A percentile compares a stretch with the other conserved stretches of the same genome.
Conservation (phyloP, 2,329 filamentous ascomycete genomes). For the Fusarium begoniae region DNA sequence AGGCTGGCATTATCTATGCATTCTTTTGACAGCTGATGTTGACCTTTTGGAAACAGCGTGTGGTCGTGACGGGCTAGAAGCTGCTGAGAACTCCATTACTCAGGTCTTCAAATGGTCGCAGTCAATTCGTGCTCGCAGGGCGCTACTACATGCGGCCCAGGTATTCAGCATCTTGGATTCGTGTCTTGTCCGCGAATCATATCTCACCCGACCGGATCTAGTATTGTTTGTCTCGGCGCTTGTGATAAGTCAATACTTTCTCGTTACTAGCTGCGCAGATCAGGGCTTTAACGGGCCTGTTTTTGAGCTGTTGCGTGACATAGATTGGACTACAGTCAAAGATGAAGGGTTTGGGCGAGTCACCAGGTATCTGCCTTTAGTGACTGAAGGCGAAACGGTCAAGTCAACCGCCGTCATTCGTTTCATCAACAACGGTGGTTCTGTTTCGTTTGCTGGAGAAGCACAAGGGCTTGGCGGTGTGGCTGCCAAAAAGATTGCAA, state of each 20-base stretch:
- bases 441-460: slow-evolving; percentile 3
- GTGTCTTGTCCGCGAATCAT: slow-evolving; percentile 6
- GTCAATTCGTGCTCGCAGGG: slow-evolving; percentile 7
- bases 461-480: not conserved
- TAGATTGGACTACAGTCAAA: not conserved
- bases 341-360: not conserved
- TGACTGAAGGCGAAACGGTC: not conserved
- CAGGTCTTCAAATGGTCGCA: slow-evolving; percentile 2
- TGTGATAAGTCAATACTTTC: slow-evolving; percentile 16
- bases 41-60: slow-evolving; percentile 9
- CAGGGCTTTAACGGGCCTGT: not conserved
- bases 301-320: not conserved
- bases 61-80: slow-evolving; percentile 6
- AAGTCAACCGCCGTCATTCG: not conserved
- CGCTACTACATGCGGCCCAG: slow-evolving; percentile 10
- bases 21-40: slow-evolving; percentile 3
- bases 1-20: slow-evolving; percentile 17
- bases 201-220: slow-evolving; percentile 11
- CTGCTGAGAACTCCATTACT: not conserved
- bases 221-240: slow-evolving; percentile 16
- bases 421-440: not conserved
- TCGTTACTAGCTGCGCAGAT: not conserved
- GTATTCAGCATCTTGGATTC: slow-evolving; percentile 15
- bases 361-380: not conserved
- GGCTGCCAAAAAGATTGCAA: slow-evolving; percentile 4